phyloP scores from a whole-genome alignment of 352 stramenopile genomes.

The Globisporangium nodosum region DNA sequence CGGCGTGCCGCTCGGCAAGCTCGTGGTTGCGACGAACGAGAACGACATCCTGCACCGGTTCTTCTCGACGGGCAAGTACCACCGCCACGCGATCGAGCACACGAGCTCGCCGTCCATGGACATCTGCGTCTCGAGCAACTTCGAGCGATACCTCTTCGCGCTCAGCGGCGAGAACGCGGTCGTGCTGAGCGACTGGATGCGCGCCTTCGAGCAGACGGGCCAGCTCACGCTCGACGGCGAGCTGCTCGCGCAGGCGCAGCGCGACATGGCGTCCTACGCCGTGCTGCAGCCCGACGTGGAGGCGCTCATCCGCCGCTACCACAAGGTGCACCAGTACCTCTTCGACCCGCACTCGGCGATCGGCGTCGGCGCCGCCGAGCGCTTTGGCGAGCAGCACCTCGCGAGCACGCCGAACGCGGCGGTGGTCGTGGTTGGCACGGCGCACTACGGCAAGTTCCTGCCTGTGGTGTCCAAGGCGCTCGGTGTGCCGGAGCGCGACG shows the following conservation, averaged over 20 bases:
- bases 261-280: constrained; percentile 92
- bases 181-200: constrained; percentile 92
- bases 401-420: constrained; percentile 48
- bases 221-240: constrained; percentile 92
- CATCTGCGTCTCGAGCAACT: constrained; percentile 99
- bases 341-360: constrained; percentile 97
- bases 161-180: constrained; percentile 91
- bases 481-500: constrained; percentile 49
- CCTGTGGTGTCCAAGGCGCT: constrained; percentile 90
- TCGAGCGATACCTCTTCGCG: constrained; percentile 98
- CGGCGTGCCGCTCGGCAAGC: constrained; percentile 92
- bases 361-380: constrained; percentile 89
- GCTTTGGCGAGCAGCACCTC: constrained; percentile 54
- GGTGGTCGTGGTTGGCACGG: constrained; percentile 94
- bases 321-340: constrained; percentile 91
- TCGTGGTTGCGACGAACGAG: constrained; percentile 99
- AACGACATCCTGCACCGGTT: constrained; percentile 99
- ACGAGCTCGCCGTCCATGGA: constrained; percentile 98
- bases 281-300: constrained; percentile 87
- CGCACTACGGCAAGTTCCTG: constrained; percentile 98
- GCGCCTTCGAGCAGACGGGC: constrained; percentile 92
- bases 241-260: constrained; percentile 85
- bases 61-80: constrained; percentile 96
- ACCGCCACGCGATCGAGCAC: constrained; percentile 88
- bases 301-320: constrained; percentile 90